Evolutionary conservation across 306 rosid species (phyloP), one percentile per base, ranked within the genome.

Genomic region (Cicer judaicum): DNA sequence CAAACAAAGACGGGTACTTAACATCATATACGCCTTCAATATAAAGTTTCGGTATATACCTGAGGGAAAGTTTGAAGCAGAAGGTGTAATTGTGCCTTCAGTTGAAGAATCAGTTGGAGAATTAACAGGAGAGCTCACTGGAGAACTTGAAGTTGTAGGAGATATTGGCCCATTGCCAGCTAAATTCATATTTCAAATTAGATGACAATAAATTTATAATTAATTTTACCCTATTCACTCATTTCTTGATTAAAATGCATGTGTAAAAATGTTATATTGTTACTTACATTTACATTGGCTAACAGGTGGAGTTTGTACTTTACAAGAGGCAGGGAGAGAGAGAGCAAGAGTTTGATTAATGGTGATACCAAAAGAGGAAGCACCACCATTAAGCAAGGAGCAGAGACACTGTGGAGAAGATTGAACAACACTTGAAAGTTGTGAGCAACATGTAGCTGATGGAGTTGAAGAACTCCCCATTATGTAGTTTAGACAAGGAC

Each of bases 321-420:
- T 75, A 60, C 96, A 91, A 66, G 92, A 87, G 3, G 61, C 61
- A 34, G 96, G 96, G 39, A 91, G 90, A 21, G 90, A 77, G 6
- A 88, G 78, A 65, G 93, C 92, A 50, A 80, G 86, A 2, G 96
- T 91, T 73, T 75, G 87, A 62, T 91, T 91, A 2, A 88, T 78
- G 50, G 85, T 57, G 74, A 89, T 60, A 53, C 93, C 93, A 8
- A 91, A 40, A 24, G 88, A 74, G 40, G 86, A 48, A 21, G 76
- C 86, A 0, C 88, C 89, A 10, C 92, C 92, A 75, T 84, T 89
- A 12, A 91, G 76, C 39, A 81, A 53, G 0, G 92, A 79, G 80
- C 96, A 91, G 2, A 91, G 93, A 73, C 96, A 89, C 78, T 77
- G 86, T 14, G 96, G 93, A 5, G 93, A 89, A 55, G 93, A 79